These are phyloP conservation scores for Tricholomella constricta DNA, from an alignment of 768 basidiomycete species.

Conservation along the genomic window DNA sequence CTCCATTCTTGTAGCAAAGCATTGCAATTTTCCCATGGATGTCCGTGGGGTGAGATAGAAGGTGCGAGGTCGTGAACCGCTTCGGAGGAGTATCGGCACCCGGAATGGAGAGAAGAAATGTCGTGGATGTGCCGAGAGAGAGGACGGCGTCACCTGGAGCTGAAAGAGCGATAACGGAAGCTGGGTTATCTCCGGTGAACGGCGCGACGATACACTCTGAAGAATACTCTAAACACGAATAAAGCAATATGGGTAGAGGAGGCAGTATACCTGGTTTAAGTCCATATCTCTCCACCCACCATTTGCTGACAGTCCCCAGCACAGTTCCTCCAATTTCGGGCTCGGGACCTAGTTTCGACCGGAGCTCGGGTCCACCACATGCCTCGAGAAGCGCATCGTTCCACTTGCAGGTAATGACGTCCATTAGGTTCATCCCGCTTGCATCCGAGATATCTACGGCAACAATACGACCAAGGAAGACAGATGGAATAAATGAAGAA, in stretches of 20 bases:
- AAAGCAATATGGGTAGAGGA: background rate
- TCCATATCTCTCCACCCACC: constrained; percentile 78
- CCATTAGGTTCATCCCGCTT: constrained; percentile 90
- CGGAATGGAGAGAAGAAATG: constrained; percentile 77
- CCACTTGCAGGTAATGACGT: constrained; percentile 75
- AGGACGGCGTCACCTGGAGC: constrained; percentile 81
- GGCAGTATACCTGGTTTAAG: constrained; percentile 57
- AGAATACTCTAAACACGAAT: background rate
- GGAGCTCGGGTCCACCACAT: constrained; percentile 69
- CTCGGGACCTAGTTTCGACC: constrained; percentile 71
- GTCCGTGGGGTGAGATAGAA: constrained; percentile 69
- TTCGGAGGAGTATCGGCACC: constrained; percentile 63
- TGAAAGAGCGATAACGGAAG: constrained; percentile 74
- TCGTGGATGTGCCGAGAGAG: constrained; percentile 88
- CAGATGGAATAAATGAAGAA: constrained; percentile 79
- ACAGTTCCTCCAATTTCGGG: constrained; percentile 71
- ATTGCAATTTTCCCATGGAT: constrained; percentile 75
- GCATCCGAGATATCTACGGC: constrained; percentile 88
- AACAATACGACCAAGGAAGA: constrained; percentile 77
- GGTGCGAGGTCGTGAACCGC: constrained; percentile 74
- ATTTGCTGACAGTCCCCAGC: constrained; percentile 65
- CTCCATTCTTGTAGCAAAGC: constrained; percentile 92
- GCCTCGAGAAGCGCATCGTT: constrained; percentile 63
- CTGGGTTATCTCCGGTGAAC: constrained; percentile 90
- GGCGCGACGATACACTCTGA: constrained; percentile 78